These are phyloP conservation scores for Trypanosoma platydactyli DNA, from an alignment of 208 protist genomes.

Conservation along the genomic window DNA sequence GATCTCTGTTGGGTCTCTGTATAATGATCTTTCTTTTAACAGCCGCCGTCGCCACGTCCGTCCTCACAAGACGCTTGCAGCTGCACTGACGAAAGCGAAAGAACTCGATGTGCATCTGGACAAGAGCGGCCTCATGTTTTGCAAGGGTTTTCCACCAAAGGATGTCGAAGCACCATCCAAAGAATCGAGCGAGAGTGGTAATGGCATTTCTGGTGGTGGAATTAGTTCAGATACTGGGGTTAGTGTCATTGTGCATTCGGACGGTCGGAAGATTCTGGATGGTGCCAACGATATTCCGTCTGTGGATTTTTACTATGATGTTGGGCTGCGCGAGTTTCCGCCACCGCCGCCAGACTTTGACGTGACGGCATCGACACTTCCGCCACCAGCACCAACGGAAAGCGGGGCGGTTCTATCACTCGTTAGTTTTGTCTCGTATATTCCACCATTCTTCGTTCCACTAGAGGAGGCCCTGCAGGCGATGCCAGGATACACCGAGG, in stretches of 20 bases:
- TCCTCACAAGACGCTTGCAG: conserved; percentile 70
- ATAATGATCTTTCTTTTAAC: conserved; percentile 54
- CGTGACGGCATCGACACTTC: conserved; percentile 53
- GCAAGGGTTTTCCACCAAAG: conserved; percentile 35
- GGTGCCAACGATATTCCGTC: conserved; percentile 23
- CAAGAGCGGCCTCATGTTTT: conserved; percentile 58
- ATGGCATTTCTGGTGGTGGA: not conserved
- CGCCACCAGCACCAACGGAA: conserved; percentile 33
- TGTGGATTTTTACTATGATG: conserved; percentile 87
- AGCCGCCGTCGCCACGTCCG: conserved; percentile 62
- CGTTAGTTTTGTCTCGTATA: conserved; percentile 70
- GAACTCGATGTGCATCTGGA: conserved; percentile 49
- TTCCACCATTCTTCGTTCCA: conserved; percentile 89
- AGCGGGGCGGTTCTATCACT: conserved; percentile 73
- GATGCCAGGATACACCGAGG: conserved; percentile 89
- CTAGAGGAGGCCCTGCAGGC: conserved; percentile 51
- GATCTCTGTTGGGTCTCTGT: conserved; percentile 62
- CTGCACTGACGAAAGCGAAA: conserved; percentile 46
- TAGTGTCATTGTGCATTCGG: conserved; percentile 14
- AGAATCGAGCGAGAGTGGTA: conserved; percentile 2
- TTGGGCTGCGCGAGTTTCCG: conserved; percentile 54
- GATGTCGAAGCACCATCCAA: conserved; percentile 14
- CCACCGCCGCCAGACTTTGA: conserved; percentile 76
- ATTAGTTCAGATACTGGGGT: not conserved
- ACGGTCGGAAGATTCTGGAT: conserved; percentile 1